phyloP scores from a whole-genome alignment of 116 monocot genomes.

The Trichopus zeylanicus region DNA sequence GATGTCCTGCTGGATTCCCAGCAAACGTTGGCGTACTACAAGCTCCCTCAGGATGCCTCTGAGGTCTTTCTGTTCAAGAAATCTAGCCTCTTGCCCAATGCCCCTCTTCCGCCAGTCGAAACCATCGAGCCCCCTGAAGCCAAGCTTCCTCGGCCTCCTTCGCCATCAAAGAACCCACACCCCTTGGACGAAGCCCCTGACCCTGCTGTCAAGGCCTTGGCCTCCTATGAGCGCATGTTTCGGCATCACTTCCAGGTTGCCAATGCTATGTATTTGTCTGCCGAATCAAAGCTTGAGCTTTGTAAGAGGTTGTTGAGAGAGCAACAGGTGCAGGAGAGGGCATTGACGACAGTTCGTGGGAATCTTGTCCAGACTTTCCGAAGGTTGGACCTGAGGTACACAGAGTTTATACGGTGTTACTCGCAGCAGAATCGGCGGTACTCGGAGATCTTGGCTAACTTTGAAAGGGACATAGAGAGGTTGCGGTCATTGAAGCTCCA shows the following conservation, averaged over 20 bases:
- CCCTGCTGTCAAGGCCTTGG: constrained; percentile 86
- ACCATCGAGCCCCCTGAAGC: constrained; percentile 34
- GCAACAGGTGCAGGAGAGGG: constrained; percentile 78
- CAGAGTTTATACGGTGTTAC: constrained; percentile 64
- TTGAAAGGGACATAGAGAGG: constrained; percentile 73
- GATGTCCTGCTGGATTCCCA: constrained; percentile 59
- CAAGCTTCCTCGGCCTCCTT: constrained; percentile 40
- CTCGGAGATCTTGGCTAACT: constrained; percentile 54
- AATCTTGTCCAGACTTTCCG: constrained; percentile 68
- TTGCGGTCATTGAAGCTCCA: constrained; percentile 55
- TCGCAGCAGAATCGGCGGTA: constrained; percentile 62
- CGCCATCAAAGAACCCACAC: constrained; percentile 36
- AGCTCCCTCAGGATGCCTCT: constrained; percentile 71
- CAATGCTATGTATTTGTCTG: constrained; percentile 32
- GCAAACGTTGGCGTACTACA: constrained; percentile 57
- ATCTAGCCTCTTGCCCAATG: constrained; percentile 36
- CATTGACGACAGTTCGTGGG: constrained; percentile 67
- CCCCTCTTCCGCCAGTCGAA: constrained; percentile 53
- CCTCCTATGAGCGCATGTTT: constrained; percentile 80
- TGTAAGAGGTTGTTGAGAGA: constrained; percentile 77
- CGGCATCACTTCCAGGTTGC: constrained; percentile 76
- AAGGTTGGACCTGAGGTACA: constrained; percentile 53
- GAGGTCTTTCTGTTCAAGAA: constrained; percentile 89
- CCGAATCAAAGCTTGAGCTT: constrained; percentile 50
- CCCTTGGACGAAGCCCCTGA: constrained; percentile 65